phyloP scores from a whole-genome alignment of 345 rosid species.

The Eucalyptus erythrocorys region DNA sequence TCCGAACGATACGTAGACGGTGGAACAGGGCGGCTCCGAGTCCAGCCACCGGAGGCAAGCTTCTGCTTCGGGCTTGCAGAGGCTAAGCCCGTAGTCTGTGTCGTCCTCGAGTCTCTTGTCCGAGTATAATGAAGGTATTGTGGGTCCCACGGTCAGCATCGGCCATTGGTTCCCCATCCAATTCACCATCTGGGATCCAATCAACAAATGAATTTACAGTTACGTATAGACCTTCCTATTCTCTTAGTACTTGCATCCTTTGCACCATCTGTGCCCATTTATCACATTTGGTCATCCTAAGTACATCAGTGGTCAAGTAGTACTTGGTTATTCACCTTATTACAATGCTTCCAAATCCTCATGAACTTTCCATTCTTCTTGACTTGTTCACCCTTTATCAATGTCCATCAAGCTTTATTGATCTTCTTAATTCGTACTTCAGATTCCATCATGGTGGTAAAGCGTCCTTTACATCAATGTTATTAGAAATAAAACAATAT shows the following conservation, averaged over 20 bases:
- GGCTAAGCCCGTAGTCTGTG: constrained; percentile 32
- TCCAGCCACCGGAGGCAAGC: constrained; percentile 28
- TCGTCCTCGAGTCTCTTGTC: constrained; percentile 39
- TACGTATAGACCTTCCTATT: background rate
- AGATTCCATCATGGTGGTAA: too few species aligned
- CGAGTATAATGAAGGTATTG: constrained; percentile 33
- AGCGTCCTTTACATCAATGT: too few species aligned
- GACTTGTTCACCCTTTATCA: too few species aligned
- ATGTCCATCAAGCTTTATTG: too few species aligned
- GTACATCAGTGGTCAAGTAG: too few species aligned
- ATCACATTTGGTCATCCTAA: too few species aligned
- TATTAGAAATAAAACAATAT: too few species aligned
- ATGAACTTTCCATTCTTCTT: too few species aligned
- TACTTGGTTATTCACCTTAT: too few species aligned
- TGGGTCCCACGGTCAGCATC: constrained; percentile 37
- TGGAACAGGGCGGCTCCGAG: constrained; percentile 18
- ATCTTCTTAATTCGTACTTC: too few species aligned
- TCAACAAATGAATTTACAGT: background rate
- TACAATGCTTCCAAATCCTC: too few species aligned
- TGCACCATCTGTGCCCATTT: background rate
- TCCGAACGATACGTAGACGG: constrained; percentile 44
- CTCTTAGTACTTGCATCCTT: constrained; percentile 8
- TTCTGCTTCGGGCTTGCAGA: constrained; percentile 22
- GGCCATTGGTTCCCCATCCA: constrained; percentile 28
- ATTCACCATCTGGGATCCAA: constrained; percentile 12